These are phyloP conservation scores for Spergularia marina DNA, from an alignment of 148 eudicot genomes.

Conservation along the genomic window DNA sequence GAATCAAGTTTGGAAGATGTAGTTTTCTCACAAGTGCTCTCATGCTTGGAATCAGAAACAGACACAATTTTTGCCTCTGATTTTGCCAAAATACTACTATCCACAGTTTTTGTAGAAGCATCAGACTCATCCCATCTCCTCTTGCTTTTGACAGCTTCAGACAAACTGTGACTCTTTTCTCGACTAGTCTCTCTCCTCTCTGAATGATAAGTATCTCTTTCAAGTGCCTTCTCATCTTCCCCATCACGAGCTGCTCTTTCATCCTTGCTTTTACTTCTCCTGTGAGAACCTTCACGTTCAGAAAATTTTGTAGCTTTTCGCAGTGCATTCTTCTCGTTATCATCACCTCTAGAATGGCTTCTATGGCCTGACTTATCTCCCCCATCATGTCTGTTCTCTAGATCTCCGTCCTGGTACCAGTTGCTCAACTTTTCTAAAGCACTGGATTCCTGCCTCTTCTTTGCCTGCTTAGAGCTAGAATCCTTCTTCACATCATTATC, in stretches of 20 bases:
- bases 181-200: constrained; percentile 44
- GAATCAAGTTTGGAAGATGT: constrained; percentile 33
- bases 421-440: constrained; percentile 71
- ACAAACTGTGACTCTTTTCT: constrained; percentile 43
- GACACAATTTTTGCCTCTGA: constrained; percentile 33
- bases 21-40: constrained; percentile 37
- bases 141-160: constrained; percentile 34
- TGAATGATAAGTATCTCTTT: constrained; percentile 41
- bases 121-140: constrained; percentile 64
- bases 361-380: constrained; percentile 48
- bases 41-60: constrained; percentile 37
- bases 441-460: constrained; percentile 63
- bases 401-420: constrained; percentile 83
- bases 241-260: constrained; percentile 39
- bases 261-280: constrained; percentile 44
- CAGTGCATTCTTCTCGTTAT: constrained; percentile 40
- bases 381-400: constrained; percentile 52
- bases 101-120: constrained; percentile 35
- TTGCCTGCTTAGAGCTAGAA: constrained; percentile 46
- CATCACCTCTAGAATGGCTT: constrained; percentile 49
- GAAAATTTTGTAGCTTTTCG: constrained; percentile 49
- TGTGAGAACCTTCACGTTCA: constrained; percentile 50
- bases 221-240: constrained; percentile 42
- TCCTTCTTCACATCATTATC: constrained; percentile 53
- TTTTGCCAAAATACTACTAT: constrained; percentile 30